Evolutionary conservation across 2,329 filamentous ascomycete species (phyloP).

Genomic region (Exophiala bonariae): DNA sequence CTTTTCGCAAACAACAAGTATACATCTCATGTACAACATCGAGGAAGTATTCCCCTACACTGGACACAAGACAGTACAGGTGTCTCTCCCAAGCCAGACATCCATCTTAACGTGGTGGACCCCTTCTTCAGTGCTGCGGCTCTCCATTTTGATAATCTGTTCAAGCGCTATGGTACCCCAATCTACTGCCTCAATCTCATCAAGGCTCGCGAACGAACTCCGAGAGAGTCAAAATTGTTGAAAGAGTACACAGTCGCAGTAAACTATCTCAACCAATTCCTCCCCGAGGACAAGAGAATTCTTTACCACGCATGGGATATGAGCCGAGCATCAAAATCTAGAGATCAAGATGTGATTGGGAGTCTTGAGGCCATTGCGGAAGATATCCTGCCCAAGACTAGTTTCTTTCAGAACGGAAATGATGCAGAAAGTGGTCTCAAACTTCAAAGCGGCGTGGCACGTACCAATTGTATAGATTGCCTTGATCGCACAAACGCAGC

Average conservation of each 20-base stretch:
- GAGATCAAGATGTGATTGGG: slow-evolving; percentile 90
- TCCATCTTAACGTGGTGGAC: slow-evolving; percentile 91
- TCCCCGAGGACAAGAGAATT: slow-evolving; percentile 81
- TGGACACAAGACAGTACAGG: slow-evolving; percentile 97
- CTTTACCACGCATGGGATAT: slow-evolving; percentile 97
- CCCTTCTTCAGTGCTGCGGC: slow-evolving; percentile 94
- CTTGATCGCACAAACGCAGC: slow-evolving; percentile 95
- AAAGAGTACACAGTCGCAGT: slow-evolving; percentile 85
- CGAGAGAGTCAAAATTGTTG: slow-evolving; percentile 86
- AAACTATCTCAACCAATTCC: slow-evolving; percentile 89
- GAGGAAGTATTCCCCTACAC: slow-evolving; percentile 92
- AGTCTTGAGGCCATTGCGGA: slow-evolving; percentile 88
- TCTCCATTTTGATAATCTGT: slow-evolving; percentile 91
- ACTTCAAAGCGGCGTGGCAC: slow-evolving; percentile 86
- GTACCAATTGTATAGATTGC: slow-evolving; percentile 98
- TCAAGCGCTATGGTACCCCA: slow-evolving; percentile 87
- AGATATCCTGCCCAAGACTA: slow-evolving; percentile 78
- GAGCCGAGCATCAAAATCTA: slow-evolving; percentile 89
- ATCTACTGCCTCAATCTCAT: slow-evolving; percentile 91
- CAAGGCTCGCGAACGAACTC: slow-evolving; percentile 82
- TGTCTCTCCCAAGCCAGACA: slow-evolving; percentile 93
- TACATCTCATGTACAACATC: slow-evolving; percentile 94
- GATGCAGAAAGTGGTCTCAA: slow-evolving; percentile 63
- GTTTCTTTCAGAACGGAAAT: slow-evolving; percentile 93
- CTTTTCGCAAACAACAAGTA: slow-evolving; percentile 87